Conservation (phyloP, 306 rosid genomes). For the Dryas octopetala region DNA sequence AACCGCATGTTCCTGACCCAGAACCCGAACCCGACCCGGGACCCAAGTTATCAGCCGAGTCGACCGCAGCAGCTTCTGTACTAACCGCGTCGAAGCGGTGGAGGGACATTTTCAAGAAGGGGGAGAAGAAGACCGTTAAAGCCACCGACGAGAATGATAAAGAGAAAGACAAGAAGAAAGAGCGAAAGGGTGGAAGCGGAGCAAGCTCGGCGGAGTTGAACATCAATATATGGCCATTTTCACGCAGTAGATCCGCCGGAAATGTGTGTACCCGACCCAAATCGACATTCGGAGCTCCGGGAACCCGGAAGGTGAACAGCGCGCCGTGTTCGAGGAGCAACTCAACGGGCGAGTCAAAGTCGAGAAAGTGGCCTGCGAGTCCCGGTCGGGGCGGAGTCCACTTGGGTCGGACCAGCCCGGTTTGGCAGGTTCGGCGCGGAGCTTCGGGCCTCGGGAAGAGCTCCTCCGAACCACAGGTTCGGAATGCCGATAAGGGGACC, state of each 20-base stretch:
- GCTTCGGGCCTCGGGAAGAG: conserved; percentile 25
- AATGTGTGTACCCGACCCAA: conserved; percentile 67
- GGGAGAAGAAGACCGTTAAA: conserved; percentile 50
- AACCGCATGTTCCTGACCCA: conserved; percentile 1
- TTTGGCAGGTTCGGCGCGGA: conserved; percentile 79
- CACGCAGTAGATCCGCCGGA: conserved; percentile 93
- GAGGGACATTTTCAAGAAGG: conserved; percentile 71
- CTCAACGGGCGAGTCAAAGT: conserved; percentile 88
- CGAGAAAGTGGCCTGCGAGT: conserved; percentile 83
- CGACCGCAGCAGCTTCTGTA: conserved; percentile 30
- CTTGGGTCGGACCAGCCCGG: conserved; percentile 88
- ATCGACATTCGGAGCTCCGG: conserved; percentile 45
- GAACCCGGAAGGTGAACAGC: conserved; percentile 71
- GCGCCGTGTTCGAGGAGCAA: conserved; percentile 98
- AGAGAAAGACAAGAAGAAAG: conserved; percentile 49
- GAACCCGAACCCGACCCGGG: conserved; percentile 36
- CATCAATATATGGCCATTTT: conserved; percentile 93
- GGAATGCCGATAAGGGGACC: conserved; percentile 30
- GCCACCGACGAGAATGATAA: conserved; percentile 25
- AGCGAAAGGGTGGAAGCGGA: conserved; percentile 42
- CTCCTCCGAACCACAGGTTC: conserved; percentile 27
- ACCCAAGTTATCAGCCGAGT: conserved; percentile 28
- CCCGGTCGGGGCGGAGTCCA: conserved; percentile 83
- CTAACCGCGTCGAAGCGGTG: conserved; percentile 73
- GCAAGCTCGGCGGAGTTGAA: conserved; percentile 73